Evolutionary conservation across 305 asterid species (phyloP).

Genomic region (Striga hermonthica): DNA sequence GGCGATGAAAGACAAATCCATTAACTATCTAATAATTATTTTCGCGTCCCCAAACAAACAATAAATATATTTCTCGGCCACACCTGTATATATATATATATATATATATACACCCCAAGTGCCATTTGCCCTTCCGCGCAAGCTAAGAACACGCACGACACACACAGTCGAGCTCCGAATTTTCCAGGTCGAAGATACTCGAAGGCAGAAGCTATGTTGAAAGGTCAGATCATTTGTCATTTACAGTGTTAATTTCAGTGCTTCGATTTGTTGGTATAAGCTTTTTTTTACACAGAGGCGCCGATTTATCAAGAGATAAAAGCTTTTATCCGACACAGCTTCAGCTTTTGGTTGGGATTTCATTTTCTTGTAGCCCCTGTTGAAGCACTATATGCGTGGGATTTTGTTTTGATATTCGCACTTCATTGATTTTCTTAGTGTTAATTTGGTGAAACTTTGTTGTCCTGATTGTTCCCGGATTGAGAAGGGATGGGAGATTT

Average conservation of each 20-base stretch:
- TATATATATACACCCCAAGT: slow-evolving; percentile 28
- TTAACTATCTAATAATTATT: slow-evolving; percentile 6
- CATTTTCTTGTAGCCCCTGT: slow-evolving; percentile 11
- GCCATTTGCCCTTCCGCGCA: slow-evolving; percentile 40
- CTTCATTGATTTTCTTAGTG: slow-evolving; percentile 1
- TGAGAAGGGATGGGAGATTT: slow-evolving; percentile 13
- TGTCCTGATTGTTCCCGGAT: slow-evolving; percentile 17
- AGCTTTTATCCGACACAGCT: slow-evolving; percentile 3
- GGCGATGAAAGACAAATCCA: too few relatives aligned
- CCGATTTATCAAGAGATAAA: slow-evolving; percentile 14
- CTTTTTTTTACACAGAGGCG: slow-evolving; percentile 18
- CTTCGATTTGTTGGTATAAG: not conserved
- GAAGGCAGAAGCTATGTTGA: slow-evolving; percentile 35
- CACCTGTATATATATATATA: slow-evolving; percentile 37
- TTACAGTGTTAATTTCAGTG: not conserved
- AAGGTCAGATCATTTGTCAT: slow-evolving; percentile 31
- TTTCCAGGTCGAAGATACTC: slow-evolving; percentile 22
- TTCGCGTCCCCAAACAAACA: not conserved
- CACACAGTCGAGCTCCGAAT: slow-evolving; percentile 35
- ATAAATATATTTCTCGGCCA: slow-evolving; percentile 19
- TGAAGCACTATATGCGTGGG: slow-evolving; percentile 9
- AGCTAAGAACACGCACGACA: slow-evolving; percentile 40
- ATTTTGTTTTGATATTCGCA: slow-evolving; percentile 7
- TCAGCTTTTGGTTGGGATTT: slow-evolving; percentile 19
- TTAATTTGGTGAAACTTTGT: slow-evolving; percentile 11